A percentile compares a stretch with the other conserved stretches of the same genome.
These are phyloP conservation scores for Claviceps digitariae DNA, from an alignment of 2,329 filamentous ascomycete genomes.

Conservation along the genomic window DNA sequence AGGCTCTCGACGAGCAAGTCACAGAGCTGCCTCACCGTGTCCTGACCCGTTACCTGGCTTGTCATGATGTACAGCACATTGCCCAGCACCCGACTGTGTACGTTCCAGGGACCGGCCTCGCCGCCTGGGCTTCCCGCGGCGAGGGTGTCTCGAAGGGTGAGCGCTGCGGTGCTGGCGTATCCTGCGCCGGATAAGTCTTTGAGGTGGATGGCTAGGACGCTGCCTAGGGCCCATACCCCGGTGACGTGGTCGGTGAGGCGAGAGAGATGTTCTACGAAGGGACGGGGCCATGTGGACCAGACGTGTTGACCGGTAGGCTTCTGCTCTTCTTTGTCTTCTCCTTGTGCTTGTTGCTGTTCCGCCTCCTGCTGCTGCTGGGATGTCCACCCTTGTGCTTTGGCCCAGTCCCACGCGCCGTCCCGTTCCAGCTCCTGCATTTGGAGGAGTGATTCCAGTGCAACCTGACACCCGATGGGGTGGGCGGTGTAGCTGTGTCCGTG, in stretches of 20 bases:
- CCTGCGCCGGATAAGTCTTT: conserved; percentile 27
- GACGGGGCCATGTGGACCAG: conserved; percentile 61
- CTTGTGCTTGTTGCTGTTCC: not conserved
- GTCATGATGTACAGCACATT: conserved; percentile 48
- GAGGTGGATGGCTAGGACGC: conserved; percentile 54
- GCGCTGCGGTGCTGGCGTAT: conserved; percentile 34
- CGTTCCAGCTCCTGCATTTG: conserved; percentile 46
- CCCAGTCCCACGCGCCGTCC: conserved; percentile 41
- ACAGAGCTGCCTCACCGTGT: conserved; percentile 16
- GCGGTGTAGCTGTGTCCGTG: conserved; percentile 85
- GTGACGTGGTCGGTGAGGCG: conserved; percentile 36
- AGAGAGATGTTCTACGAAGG: conserved; percentile 47
- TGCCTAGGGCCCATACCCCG: conserved; percentile 60
- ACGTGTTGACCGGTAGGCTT: conserved; percentile 4
- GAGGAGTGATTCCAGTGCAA: conserved; percentile 54
- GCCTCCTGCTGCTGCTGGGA: not conserved
- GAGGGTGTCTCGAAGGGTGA: conserved; percentile 27
- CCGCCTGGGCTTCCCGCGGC: conserved; percentile 10
- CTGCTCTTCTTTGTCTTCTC: not conserved
- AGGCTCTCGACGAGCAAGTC: conserved; percentile 7
- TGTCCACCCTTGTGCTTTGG: conserved; percentile 32
- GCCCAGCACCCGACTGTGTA: conserved; percentile 40
- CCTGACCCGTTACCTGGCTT: conserved; percentile 28
- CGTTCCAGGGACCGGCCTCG: conserved; percentile 27
- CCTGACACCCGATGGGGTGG: conserved; percentile 66